Evolutionary conservation across 768 basidiomycete species (phyloP), one percentile per base, ranked within the genome.

Genomic region (Lentinula sp.): DNA sequence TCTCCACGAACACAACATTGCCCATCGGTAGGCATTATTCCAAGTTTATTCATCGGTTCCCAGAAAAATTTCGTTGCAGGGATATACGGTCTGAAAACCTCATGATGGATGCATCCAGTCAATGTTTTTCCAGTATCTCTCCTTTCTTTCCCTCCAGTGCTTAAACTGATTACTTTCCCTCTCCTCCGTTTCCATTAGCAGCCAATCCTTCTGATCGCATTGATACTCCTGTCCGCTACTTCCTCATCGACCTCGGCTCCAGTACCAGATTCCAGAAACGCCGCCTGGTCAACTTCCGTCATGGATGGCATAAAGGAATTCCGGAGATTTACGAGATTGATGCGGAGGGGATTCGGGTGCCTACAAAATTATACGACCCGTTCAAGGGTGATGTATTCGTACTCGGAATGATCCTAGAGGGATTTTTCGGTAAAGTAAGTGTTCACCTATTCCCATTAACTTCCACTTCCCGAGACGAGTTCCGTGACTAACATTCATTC

Each of bases 1-100:
- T 51, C 50, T 59, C n/a, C 58, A 59, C 35, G 39, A 48, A 12
- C 58, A 59, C 28, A 59, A 59, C n/a, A 59, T 59, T 18, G 58
- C 58, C 15, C 58, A 59, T 59, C 58, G 58, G 58, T 49, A 18
- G 50, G 55, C 12, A 33, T 18, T 28, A 28, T 3, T 28, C 28
- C 4, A 3, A 28, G 28, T 28, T 28, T 28, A 28, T 28, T 28
- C 28, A 28, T 28, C 28, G 28, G 3, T 28, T 28, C 3, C 3
- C 2, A 28, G 4, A 28, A 0, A 50, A 3, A 13, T 18, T 10
- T 20, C 35, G 12, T 23, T 35, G 13, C 23, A 56, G 55, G 2
- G 55, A 56, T 39, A 56, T 56, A 12, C 55, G 55, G 8, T 43
- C 55, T 15, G 55, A 56, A 28, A 56, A 56, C 15, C n/a, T 56